Evolutionary conservation across 108 stramenopile species (phyloP).

Genomic region (Tribonema minus): DNA sequence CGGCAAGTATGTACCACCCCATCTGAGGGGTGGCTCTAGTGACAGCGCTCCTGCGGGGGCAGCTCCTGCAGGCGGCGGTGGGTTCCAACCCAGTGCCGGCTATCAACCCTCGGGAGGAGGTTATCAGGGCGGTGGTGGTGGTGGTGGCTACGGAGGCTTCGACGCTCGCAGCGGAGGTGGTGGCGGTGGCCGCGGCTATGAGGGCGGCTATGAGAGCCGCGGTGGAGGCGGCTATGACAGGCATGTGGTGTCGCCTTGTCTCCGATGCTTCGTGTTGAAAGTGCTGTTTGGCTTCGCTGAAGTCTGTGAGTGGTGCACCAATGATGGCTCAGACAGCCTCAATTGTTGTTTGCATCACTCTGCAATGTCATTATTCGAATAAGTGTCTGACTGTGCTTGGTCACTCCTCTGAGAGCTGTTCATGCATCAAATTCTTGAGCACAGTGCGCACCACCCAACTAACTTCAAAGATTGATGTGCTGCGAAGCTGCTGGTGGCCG

Average conservation of each 20-base stretch:
- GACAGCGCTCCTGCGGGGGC: neutral
- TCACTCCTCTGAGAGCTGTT: too few species aligned
- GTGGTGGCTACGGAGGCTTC: constrained; percentile 18
- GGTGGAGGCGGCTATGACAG: constrained; percentile 30
- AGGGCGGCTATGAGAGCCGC: constrained; percentile 3
- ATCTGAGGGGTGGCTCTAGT: constrained; percentile 42
- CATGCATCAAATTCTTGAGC: neutral
- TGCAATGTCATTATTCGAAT: neutral
- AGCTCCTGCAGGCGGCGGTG: neutral
- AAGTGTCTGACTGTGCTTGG: too few species aligned
- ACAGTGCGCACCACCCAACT: neutral
- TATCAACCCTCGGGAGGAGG: constrained; percentile 1
- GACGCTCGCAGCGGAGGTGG: constrained; percentile 8
- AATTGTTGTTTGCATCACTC: neutral
- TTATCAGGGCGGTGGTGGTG: constrained; percentile 22
- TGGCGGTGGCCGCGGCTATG: constrained; percentile 21
- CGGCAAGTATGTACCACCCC: constrained; percentile 46
- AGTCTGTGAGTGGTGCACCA: too few species aligned
- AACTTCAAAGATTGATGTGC: neutral
- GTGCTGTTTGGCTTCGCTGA: too few species aligned
- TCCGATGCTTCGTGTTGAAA: too few species aligned
- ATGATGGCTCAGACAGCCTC: neutral
- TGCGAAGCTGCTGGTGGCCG: neutral
- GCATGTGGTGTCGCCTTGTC: neutral
- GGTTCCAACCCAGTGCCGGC: neutral